Evolutionary conservation across 306 rosid species (phyloP).

Genomic region (Echinosophora koreensis): DNA sequence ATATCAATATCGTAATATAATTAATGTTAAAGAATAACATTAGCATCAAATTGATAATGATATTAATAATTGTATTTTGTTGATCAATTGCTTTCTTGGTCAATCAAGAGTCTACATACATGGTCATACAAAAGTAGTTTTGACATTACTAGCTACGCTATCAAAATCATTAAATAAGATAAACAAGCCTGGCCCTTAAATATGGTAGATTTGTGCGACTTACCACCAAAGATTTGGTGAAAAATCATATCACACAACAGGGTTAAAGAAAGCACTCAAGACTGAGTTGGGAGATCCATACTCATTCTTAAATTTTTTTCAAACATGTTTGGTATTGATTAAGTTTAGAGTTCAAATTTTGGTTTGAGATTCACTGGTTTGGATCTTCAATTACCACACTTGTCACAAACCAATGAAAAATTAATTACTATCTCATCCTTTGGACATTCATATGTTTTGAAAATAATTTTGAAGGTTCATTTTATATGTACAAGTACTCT

Average conservation of each 20-base stretch:
- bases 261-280: not conserved
- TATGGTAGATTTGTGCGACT: constrained; percentile 53
- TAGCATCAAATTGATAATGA: not conserved
- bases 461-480: too few species aligned
- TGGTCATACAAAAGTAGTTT: constrained; percentile 31
- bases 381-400: too few species aligned
- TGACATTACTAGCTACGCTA: constrained; percentile 1
- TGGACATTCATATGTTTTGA: too few species aligned
- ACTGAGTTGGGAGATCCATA: too few species aligned
- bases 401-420: too few species aligned
- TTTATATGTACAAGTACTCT: too few species aligned
- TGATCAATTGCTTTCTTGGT: constrained; percentile 10
- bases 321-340: too few species aligned
- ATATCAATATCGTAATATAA: not conserved
- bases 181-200: constrained; percentile 45
- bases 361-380: too few species aligned
- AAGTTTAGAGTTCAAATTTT: too few species aligned
- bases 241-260: constrained; percentile 44
- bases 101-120: constrained; percentile 20
- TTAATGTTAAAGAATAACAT: not conserved
- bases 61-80: not conserved
- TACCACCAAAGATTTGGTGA: constrained; percentile 48
- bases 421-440: too few species aligned
- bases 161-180: constrained; percentile 35
- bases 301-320: too few species aligned